Base-by-base conservation (phyloP, 2,329 filamentous ascomycete species). In the Fusarium sp. region DNA sequence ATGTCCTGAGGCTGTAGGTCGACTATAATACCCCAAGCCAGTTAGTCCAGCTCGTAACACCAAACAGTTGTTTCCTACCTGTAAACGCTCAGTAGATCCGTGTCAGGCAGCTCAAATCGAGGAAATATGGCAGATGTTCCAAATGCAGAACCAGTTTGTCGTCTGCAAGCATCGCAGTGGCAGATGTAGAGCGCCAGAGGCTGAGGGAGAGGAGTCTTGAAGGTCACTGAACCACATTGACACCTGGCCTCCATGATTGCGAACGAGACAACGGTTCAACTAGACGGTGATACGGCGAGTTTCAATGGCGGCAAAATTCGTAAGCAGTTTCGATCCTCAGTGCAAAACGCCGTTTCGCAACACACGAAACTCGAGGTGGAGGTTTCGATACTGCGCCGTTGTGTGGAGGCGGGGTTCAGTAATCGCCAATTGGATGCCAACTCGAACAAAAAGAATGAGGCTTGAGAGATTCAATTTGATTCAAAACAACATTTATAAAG, bases 41-140 rank as follows among this genome's bases (percentile, higher is more conserved):
- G 54, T 73, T 45, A 71, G 51, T 33, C 48, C 39, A 57, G 29
- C 19, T 49, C 38, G 29, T 35, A 38, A 39, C 21, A 46, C 23
- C 19, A 38, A 38, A 42, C 21, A 45, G 55, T 18, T 11, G 9
- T n/a, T 25, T 23, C 66, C 4, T 67, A 78, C 88, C 82, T 83
- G 72, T 90, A 90, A 71, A 86, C 87, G 63, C 85, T 86, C 72
- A 91, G 75, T 51, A 84, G 69, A 27, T 85, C 83, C 21, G 78
- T 81, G 41, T 80, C 79, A 0, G 90, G 88, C 33, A 93, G 81
- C 15, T 83, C 78, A 67, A 93, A 93, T n/a, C 84, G 84, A 3
- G 91, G 91, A 74, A 92, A 93, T 67, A 92, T 92, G 73, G 91
- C 91, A 39, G 89, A 91, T 37, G 90, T 88, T 33, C 91, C 91